Evolutionary conservation across 2,329 filamentous ascomycete genomes (phyloP).

Genomic region (Rasamsonia emersonii): DNA sequence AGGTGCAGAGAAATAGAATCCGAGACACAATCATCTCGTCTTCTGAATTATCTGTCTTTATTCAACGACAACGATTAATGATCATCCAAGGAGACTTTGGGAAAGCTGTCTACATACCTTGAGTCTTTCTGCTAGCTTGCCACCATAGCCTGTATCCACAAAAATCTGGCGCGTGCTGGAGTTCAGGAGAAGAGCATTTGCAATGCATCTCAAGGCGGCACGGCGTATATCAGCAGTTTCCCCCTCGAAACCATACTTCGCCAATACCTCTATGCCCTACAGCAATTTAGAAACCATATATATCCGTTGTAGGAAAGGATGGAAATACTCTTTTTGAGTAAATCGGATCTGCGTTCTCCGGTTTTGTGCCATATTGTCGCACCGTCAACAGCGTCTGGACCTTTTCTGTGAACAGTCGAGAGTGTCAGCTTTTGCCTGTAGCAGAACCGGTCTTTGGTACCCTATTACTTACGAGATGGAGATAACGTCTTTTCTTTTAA

Average conservation of each 20-base stretch:
- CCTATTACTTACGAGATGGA: slow-evolving; percentile 46
- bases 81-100: not conserved
- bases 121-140: slow-evolving; percentile 61
- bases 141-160: slow-evolving; percentile 59
- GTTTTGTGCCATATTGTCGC: slow-evolving; percentile 69
- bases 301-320: not conserved
- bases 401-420: slow-evolving; percentile 21
- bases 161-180: slow-evolving; percentile 61
- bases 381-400: slow-evolving; percentile 49
- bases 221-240: slow-evolving; percentile 55
- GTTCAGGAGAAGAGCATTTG: slow-evolving; percentile 71
- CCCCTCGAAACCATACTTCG: slow-evolving; percentile 64
- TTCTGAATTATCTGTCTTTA: slow-evolving; percentile 59
- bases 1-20: slow-evolving; percentile 72
- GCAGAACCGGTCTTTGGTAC: not conserved
- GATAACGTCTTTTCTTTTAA: slow-evolving; percentile 51
- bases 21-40: slow-evolving; percentile 81
- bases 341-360: slow-evolving; percentile 66
- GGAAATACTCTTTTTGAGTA: slow-evolving; percentile 63
- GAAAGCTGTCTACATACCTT: slow-evolving; percentile 41
- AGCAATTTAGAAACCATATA: slow-evolving; percentile 7
- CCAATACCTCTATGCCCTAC: slow-evolving; percentile 67
- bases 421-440: not conserved
- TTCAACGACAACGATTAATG: slow-evolving; percentile 4
- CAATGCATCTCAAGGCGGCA: slow-evolving; percentile 72